phyloP scores from a whole-genome alignment of 352 stramenopile genomes.

The Pythium rhizo-oryzae region DNA sequence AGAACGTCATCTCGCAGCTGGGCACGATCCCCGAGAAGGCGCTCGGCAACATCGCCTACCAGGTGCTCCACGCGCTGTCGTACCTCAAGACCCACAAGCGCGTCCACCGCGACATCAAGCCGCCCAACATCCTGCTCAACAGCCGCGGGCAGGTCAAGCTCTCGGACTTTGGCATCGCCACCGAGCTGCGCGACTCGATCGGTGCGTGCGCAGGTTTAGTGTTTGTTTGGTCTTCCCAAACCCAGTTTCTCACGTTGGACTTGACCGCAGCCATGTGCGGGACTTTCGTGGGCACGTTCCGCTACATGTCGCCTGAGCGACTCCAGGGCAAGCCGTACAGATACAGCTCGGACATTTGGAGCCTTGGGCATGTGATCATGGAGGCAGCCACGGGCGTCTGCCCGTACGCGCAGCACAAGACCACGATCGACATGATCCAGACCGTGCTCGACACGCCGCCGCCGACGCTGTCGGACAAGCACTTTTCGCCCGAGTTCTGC shows the following conservation, averaged over 20 bases:
- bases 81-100: slow-evolving; percentile 94
- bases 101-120: slow-evolving; percentile 98
- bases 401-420: slow-evolving; percentile 86
- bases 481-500: slow-evolving; percentile 78
- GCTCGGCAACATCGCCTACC: slow-evolving; percentile 91
- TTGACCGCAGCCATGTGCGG: slow-evolving; percentile 79
- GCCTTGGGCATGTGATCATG: slow-evolving; percentile 91
- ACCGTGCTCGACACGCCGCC: slow-evolving; percentile 71
- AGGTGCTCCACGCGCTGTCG: slow-evolving; percentile 93
- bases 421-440: slow-evolving; percentile 87
- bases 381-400: slow-evolving; percentile 90
- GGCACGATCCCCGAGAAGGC: slow-evolving; percentile 86
- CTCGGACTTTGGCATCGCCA: slow-evolving; percentile 96
- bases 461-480: slow-evolving; percentile 60
- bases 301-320: slow-evolving; percentile 94
- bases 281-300: slow-evolving; percentile 95
- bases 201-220: slow-evolving; percentile 34
- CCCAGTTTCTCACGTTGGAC: too few relatives aligned
- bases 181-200: slow-evolving; percentile 86
- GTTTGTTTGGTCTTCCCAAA: too few relatives aligned
- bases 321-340: slow-evolving; percentile 89
- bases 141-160: slow-evolving; percentile 93
- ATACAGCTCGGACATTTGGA: slow-evolving; percentile 93
- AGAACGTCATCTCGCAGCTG: slow-evolving; percentile 86
- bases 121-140: slow-evolving; percentile 95